Evolutionary conservation across 2,329 filamentous ascomycete genomes (phyloP).

Genomic region (Raffaelea albimanens): DNA sequence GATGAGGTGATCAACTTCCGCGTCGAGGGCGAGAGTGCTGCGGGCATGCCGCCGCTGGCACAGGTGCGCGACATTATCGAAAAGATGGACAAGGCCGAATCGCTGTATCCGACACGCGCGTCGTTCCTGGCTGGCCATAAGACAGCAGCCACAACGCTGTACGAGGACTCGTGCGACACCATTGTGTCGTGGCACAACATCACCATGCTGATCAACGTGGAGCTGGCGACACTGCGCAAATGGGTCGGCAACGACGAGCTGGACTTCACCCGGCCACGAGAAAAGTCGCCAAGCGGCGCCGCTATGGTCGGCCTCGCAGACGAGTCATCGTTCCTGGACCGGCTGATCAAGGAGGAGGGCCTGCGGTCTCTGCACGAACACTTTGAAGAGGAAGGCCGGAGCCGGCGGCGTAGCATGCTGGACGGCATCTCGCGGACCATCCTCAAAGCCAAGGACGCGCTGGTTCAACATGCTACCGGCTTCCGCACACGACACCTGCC

Average conservation of each 20-base stretch:
- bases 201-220: conserved; percentile 89
- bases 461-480: conserved; percentile 75
- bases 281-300: conserved; percentile 55
- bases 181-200: conserved; percentile 97
- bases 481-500: conserved; percentile 87
- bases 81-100: conserved; percentile 84
- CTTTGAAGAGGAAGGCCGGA: conserved; percentile 30
- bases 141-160: conserved; percentile 64
- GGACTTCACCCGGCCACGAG: conserved; percentile 72
- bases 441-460: conserved; percentile 81
- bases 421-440: conserved; percentile 77
- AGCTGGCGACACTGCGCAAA: conserved; percentile 80
- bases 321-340: conserved; percentile 87
- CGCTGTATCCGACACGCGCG: conserved; percentile 71
- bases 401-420: conserved; percentile 65
- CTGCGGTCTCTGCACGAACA: conserved; percentile 85
- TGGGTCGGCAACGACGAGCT: conserved; percentile 97
- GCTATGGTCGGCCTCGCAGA: conserved; percentile 69
- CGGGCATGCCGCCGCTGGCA: conserved; percentile 74
- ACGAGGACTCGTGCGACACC: conserved; percentile 74
- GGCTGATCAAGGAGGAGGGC: conserved; percentile 90
- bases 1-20: conserved; percentile 89
- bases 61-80: conserved; percentile 84
- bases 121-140: conserved; percentile 68
- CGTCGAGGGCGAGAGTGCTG: conserved; percentile 88